These are phyloP conservation scores for Dryas drummondii DNA, from an alignment of 306 rosid species.

Conservation along the genomic window DNA sequence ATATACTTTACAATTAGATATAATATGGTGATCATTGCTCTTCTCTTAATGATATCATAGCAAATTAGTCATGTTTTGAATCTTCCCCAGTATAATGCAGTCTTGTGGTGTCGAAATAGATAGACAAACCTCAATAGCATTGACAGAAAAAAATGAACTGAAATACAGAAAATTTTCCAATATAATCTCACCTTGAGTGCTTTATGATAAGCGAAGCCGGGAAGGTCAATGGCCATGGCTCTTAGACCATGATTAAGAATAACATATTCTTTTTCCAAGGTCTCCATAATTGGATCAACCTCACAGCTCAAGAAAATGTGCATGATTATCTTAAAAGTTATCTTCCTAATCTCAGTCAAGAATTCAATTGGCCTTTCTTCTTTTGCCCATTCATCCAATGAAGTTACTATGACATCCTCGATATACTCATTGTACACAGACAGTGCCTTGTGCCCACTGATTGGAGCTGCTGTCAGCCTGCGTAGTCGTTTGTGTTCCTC, in stretches of 20 bases:
- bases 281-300: constrained; percentile 26
- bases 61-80: no score
- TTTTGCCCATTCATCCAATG: constrained; percentile 37
- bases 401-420: constrained; percentile 24
- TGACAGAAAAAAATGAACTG: background rate
- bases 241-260: constrained; percentile 54
- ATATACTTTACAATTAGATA: background rate
- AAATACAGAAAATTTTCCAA: background rate
- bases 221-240: constrained; percentile 55
- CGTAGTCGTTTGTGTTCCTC: constrained; percentile 66
- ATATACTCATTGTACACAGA: constrained; percentile 41
- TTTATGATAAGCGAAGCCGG: constrained; percentile 64
- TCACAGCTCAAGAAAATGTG: constrained; percentile 55
- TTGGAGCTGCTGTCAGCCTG: constrained; percentile 56
- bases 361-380: constrained; percentile 40
- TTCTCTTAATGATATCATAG: background rate
- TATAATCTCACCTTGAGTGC: constrained; percentile 58
- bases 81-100: background rate
- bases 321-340: constrained; percentile 53
- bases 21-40: background rate
- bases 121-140: background rate
- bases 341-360: constrained; percentile 56
- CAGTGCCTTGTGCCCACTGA: constrained; percentile 58
- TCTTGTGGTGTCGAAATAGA: background rate
- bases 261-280: constrained; percentile 41